Conservation (phyloP, 768 basidiomycete species). For the Leccinum olivaceopallidum region DNA sequence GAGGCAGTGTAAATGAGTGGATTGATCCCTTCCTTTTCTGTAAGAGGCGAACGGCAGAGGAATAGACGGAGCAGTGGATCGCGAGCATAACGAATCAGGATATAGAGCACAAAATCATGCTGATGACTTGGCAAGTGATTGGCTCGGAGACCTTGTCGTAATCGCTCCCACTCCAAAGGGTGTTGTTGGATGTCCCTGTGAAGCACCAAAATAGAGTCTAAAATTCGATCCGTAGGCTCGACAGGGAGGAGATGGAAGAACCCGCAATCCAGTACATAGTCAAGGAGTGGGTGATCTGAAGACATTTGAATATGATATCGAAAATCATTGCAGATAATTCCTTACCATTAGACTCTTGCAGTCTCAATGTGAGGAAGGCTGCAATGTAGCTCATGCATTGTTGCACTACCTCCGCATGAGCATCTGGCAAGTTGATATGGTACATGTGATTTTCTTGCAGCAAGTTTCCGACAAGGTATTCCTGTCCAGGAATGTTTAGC, state of each 20-base stretch:
- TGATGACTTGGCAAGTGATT: background rate
- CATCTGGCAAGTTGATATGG: background rate
- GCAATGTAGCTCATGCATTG: background rate
- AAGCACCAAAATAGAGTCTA: background rate
- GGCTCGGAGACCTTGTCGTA: too few species aligned
- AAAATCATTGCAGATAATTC: background rate
- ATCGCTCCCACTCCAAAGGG: background rate
- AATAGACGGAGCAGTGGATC: background rate
- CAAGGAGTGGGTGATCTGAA: background rate
- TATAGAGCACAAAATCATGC: background rate
- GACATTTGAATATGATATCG: background rate
- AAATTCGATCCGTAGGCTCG: background rate
- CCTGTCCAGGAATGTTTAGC: background rate
- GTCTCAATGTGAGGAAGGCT: background rate
- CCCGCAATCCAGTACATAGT: background rate
- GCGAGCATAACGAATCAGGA: background rate
- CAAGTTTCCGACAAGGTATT: background rate
- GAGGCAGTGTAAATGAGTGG: background rate
- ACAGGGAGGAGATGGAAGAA: background rate
- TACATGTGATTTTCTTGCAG: rapidly evolving
- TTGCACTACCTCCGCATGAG: background rate
- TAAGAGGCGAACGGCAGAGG: background rate
- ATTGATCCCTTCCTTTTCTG: background rate
- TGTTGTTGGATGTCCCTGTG: background rate
- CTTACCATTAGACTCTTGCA: background rate